Evolutionary conservation across 306 rosid genomes (phyloP), one percentile per base, ranked within the genome.

Genomic region (Acacia confusa): DNA sequence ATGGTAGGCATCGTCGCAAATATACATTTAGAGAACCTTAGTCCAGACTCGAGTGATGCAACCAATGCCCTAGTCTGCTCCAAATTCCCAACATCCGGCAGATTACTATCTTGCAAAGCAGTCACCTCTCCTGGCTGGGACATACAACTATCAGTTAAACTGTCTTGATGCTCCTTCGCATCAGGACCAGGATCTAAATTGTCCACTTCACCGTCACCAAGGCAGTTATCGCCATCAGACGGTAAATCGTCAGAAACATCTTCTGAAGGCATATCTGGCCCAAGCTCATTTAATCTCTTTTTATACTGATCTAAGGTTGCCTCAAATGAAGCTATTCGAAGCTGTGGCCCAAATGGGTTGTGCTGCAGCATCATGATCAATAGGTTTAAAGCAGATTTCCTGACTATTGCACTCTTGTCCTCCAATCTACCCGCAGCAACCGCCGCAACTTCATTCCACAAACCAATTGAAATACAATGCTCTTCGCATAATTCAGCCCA

Each of bases 1-100:
- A 95, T 95, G 66, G 94, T 91, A 47, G 97, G 94, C 94, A 92
- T 91, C 58, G 87, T 82, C 70, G 90, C 90, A 65, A 90, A 89
- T 63, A 95, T 82, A 83, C 97, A 91, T 84, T 86, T 90, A 11
- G 97, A 92, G 86, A 95, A 95, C 81, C 97, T 89, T 80, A 93
- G 76, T 48, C 97, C 99, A 70, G 99, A 92, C 90, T 90, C 97
- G 79, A 95, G 97, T 2, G 99, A 95, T 71, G 99, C 99, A 77
- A 95, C 97, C 89, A 95, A 88, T 64, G 95, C 99, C 88, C 97
- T 91, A 13, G 94, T 95, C 88, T 95, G 97, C 88, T 95, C 99
- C 88, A 93, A 83, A 82, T 90, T 95, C 81, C 99, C 97, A 81
- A 95, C 90, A 79, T 95, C 99, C 34, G 97, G 95, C 81, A 91